These are phyloP conservation scores for Neurospora sp. DNA, from an alignment of 495 filamentous ascomycete genomes.

Conservation along the genomic window DNA sequence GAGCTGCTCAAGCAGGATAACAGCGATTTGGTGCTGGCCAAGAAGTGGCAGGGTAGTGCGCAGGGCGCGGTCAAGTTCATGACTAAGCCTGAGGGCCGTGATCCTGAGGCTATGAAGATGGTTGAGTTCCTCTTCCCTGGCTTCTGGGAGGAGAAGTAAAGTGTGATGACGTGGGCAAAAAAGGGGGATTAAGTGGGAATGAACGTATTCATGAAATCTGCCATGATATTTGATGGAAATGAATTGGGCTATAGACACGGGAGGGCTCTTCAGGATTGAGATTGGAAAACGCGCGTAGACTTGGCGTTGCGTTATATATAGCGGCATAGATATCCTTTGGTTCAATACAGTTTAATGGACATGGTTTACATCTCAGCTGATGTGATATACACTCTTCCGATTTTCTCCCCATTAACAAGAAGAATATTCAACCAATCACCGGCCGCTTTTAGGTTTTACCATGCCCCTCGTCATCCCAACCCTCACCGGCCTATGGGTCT, in stretches of 20 bases:
- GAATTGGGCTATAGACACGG: neutral
- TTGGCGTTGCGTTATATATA: neutral
- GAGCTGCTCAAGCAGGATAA: conserved; percentile 69
- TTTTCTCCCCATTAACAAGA: neutral
- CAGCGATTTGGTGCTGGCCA: conserved; percentile 64
- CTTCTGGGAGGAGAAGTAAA: conserved; percentile 29
- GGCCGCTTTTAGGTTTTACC: too few species aligned
- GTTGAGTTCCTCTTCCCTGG: conserved; percentile 72
- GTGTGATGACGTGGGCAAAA: neutral
- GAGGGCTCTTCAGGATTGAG: neutral
- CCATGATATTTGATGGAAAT: neutral
- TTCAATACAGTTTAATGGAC: neutral
- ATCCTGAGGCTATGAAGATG: conserved; percentile 54
- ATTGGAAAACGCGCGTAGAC: neutral
- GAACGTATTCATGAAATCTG: neutral
- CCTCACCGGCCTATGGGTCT: too few species aligned
- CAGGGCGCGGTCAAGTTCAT: conserved; percentile 63
- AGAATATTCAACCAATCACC: too few species aligned
- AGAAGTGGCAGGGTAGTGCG: conserved; percentile 55
- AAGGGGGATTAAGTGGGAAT: neutral
- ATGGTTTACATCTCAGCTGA: neutral
- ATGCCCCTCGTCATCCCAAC: too few species aligned
- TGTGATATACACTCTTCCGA: neutral
- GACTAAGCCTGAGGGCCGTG: conserved; percentile 54
- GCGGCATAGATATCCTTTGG: neutral